A percentile compares a stretch with the other conserved stretches of the same genome.
phyloP scores from a whole-genome alignment of 2,329 filamentous ascomycete genomes.

The Paraconiothyrium sp. region DNA sequence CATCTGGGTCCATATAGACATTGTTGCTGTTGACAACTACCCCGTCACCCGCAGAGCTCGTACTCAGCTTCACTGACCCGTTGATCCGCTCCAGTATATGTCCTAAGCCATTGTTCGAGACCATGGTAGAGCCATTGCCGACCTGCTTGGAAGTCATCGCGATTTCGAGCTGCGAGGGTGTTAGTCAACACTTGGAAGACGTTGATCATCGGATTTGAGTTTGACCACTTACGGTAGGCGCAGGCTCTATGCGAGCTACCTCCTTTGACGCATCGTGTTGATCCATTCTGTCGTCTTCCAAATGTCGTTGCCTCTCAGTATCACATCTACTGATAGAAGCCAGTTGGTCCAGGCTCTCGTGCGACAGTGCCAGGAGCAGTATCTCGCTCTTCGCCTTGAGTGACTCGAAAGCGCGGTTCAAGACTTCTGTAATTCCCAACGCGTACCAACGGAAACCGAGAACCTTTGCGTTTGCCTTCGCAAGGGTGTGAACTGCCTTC shows the following conservation, averaged over 20 bases:
- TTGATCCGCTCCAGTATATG: background rate
- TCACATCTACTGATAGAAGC: background rate
- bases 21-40: background rate
- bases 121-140: slow-evolving; percentile 1
- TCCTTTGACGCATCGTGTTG: background rate
- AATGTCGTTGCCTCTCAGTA: background rate
- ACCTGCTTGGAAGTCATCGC: background rate
- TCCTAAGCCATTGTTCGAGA: background rate
- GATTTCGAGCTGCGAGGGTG: background rate
- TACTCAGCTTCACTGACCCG: background rate
- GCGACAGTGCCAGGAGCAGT: background rate
- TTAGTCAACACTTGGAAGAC: background rate
- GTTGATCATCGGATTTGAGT: background rate
- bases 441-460: background rate
- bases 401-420: background rate
- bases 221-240: background rate
- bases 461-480: background rate
- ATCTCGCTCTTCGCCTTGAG: slow-evolving; percentile 1
- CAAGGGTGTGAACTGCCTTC: background rate
- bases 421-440: background rate
- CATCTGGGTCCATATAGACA: background rate
- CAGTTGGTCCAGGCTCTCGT: slow-evolving; percentile 9
- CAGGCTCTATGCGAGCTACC: background rate
- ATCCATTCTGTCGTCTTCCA: background rate
- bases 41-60: background rate